Percentiles rank a stretch among this genome's conserved stretches.
These are phyloP conservation scores for Allantophomopsis lycopodina DNA, from an alignment of 2,329 filamentous ascomycete species.

Conservation along the genomic window DNA sequence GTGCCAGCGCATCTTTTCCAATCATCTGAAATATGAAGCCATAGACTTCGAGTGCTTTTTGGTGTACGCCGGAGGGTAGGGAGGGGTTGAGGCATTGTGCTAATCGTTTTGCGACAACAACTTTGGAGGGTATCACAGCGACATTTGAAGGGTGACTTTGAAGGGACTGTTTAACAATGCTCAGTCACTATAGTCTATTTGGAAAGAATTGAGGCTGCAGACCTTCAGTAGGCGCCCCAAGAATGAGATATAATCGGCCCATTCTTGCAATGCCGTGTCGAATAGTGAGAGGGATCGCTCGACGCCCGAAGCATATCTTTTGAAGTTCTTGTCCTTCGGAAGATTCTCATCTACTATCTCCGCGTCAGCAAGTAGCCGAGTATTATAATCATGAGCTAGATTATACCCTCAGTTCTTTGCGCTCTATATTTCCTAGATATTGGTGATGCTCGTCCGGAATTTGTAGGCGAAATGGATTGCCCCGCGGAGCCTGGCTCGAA, in stretches of 20 bases:
- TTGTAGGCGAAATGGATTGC: conserved; percentile 60
- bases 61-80: conserved; percentile 89
- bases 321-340: conserved; percentile 55
- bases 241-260: conserved; percentile 99
- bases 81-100: conserved; percentile 92
- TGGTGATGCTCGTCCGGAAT: conserved; percentile 71
- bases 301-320: conserved; percentile 79
- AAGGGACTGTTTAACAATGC: conserved; percentile 47
- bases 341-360: conserved; percentile 33
- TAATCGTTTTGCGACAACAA: conserved; percentile 73
- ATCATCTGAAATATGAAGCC: conserved; percentile 78
- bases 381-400: not conserved
- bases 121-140: conserved; percentile 66
- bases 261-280: conserved; percentile 90
- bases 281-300: conserved; percentile 82
- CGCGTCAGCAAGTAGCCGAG: not conserved
- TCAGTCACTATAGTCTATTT: not conserved
- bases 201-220: conserved; percentile 8
- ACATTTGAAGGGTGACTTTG: conserved; percentile 70
- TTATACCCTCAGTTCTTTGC: conserved; percentile 62
- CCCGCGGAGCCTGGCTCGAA: conserved; percentile 44
- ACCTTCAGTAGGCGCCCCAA: conserved; percentile 84
- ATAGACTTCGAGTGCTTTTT: conserved; percentile 94
- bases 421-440: conserved; percentile 64
- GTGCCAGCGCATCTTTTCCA: conserved; percentile 64